A percentile compares a stretch with the other conserved stretches of the same genome.
Conservation (phyloP, 805 yeast genomes). For the Hyphopichia homilentoma region DNA sequence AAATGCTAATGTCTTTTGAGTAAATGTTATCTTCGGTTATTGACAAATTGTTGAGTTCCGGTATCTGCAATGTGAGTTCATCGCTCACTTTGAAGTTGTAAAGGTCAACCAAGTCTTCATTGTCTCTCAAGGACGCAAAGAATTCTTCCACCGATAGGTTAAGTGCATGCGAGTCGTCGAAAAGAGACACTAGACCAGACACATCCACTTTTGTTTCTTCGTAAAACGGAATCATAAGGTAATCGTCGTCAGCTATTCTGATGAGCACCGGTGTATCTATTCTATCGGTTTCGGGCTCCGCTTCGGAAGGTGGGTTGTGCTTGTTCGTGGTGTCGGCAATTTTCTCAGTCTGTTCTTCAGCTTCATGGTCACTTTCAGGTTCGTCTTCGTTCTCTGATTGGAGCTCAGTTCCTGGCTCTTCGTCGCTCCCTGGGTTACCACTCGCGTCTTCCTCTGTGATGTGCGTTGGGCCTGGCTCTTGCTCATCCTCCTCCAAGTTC, state of each 20-base stretch:
- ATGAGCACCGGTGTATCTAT: background rate
- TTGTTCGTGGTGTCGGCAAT: slow-evolving; percentile 20
- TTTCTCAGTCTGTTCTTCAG: slow-evolving; percentile 13
- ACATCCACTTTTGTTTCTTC: slow-evolving; percentile 6
- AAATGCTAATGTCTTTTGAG: slow-evolving; percentile 18
- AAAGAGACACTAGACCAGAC: slow-evolving; percentile 22
- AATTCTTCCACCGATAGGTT: slow-evolving; percentile 19
- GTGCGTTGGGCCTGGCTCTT: background rate
- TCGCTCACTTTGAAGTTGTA: slow-evolving; percentile 19
- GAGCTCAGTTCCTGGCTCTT: slow-evolving; percentile 7
- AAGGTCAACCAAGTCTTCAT: slow-evolving; percentile 24
- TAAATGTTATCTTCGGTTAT: slow-evolving; percentile 31
- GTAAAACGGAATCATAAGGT: slow-evolving; percentile 21
- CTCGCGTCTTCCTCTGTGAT: background rate
- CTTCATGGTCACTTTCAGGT: background rate
- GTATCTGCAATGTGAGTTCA: slow-evolving; percentile 24
- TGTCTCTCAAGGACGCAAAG: slow-evolving; percentile 20
- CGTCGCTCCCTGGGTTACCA: slow-evolving; percentile 19
- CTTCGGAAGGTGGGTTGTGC: background rate
- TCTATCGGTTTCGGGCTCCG: background rate
- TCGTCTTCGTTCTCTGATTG: slow-evolving; percentile 1
- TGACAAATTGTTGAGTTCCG: slow-evolving; percentile 22
- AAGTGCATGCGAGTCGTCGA: slow-evolving; percentile 16
- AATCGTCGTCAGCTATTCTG: slow-evolving; percentile 9
- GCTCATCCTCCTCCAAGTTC: slow-evolving; percentile 17